Percentiles rank a stretch among this genome's conserved stretches.
Evolutionary conservation across 2,329 filamentous ascomycete genomes (phyloP).

Genomic region (Penicillium janthinellum): DNA sequence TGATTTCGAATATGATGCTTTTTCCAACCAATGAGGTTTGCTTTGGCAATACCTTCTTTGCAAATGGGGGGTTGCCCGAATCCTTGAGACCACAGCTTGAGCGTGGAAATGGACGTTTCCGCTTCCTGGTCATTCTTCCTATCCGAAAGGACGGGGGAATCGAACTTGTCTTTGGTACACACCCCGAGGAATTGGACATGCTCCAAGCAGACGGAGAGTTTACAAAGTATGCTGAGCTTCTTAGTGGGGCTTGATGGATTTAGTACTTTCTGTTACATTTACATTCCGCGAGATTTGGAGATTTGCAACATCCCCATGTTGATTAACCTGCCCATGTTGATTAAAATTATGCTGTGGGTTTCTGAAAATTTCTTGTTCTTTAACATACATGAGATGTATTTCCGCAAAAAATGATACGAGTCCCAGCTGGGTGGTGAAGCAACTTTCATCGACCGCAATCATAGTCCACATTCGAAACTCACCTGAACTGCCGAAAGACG

Average conservation of each 20-base stretch:
- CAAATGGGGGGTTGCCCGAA: neutral
- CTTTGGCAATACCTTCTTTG: slow-evolving; percentile 11
- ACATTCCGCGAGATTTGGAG: neutral
- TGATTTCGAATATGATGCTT: slow-evolving; percentile 15
- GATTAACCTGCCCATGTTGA: neutral
- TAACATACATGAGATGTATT: neutral
- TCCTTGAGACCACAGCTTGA: slow-evolving; percentile 11
- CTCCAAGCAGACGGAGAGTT: neutral
- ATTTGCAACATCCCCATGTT: neutral
- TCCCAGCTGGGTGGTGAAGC: neutral
- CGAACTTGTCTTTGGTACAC: slow-evolving; percentile 9
- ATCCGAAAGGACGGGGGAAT: slow-evolving; percentile 6
- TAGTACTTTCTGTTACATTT: neutral
- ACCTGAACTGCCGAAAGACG: too few relatives aligned
- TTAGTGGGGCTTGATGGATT: neutral
- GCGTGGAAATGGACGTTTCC: slow-evolving; percentile 11
- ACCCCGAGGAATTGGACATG: slow-evolving; percentile 7
- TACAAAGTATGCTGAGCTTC: slow-evolving; percentile 9
- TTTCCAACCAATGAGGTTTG: slow-evolving; percentile 6
- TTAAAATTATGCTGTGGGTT: neutral
- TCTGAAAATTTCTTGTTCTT: neutral
- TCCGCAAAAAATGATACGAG: neutral
- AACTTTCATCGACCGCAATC: neutral
- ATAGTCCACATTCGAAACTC: too few relatives aligned
- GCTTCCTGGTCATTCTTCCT: slow-evolving; percentile 10